Conservation (phyloP, 1,284 basidiomycete genomes). For the Cryptococcus sp. region DNA sequence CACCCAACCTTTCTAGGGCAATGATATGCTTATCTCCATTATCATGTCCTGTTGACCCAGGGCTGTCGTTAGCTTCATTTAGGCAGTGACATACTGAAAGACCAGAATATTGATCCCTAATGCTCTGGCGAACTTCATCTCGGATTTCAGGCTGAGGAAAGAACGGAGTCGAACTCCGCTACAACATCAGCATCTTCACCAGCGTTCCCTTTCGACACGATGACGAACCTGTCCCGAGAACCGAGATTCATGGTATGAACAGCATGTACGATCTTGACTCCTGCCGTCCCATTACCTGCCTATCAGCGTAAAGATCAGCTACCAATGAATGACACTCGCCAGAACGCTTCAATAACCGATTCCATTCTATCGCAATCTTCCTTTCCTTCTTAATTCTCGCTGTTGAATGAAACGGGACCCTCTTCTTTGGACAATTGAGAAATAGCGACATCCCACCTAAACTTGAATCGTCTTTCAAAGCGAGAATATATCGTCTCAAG, state of each 20-base stretch:
- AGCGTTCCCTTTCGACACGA: neutral
- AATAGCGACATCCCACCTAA: neutral
- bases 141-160: slow-evolving; percentile 2
- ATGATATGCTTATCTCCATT: neutral
- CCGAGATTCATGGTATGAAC: slow-evolving; percentile 18
- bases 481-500: neutral
- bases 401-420: neutral
- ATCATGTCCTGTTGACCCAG: slow-evolving; percentile 6
- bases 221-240: slow-evolving; percentile 9
- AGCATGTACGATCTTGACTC: slow-evolving; percentile 11
- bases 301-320: too few relatives aligned
- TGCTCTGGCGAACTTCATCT: slow-evolving; percentile 7
- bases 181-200: neutral
- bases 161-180: neutral
- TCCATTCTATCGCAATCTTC: neutral
- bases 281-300: neutral
- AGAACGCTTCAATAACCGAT: neutral
- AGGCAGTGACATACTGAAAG: slow-evolving; percentile 11
- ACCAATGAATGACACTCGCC: neutral
- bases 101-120: slow-evolving; percentile 13
- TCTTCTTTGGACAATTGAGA: neutral
- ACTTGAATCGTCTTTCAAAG: neutral
- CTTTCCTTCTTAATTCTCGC: neutral
- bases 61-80: slow-evolving; percentile 1
- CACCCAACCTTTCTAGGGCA: slow-evolving; percentile 1